Evolutionary conservation across 257 asterid species (phyloP), one percentile per base, ranked within the genome.

Genomic region (Solanum appendiculatum): DNA sequence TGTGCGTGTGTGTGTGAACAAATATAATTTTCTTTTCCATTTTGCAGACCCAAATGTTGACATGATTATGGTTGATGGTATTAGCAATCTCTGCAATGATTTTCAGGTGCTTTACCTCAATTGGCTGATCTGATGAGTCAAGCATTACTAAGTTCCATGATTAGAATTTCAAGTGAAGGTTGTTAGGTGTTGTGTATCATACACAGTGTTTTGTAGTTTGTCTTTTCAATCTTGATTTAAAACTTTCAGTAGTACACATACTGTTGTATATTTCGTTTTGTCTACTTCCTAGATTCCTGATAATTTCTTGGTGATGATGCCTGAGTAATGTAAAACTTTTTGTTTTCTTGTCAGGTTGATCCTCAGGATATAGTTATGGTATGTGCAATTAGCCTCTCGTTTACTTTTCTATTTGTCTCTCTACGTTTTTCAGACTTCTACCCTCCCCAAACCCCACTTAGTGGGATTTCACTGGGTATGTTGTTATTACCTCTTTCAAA

Each of bases 301-400:
- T 80, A 80, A 80, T 27, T 27, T 27, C 84, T 44, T 80, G 40
- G 25, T 80, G 37, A 27, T 80, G 29, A 16, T 80, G 84, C 63
- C 16, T 27, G 83, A 80, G 63, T 80, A 31, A 27, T 5, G 40
- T 27, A 25, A 46, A 46, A 80, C 39, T n/a, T 80, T 80, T 80
- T 80, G 64, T 69, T 58, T 48, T 86, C 84, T 86, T 91, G 73
- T 88, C 95, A 96, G 99, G 99, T 96, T 81, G 98, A 96, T 89
- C 99, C 96, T 64, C 98, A 94, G 90, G 99, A 96, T 92, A 94
- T 95, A 88, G 99, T 96, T 90, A 94, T 91, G 96, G 99, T 96
- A 94, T 89, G 98, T 88, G 88, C 12, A 44, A 27, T 80, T 27
- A 46, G 18, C 25, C 40, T 80, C 48, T 66, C 40, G 5, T 46